These are phyloP conservation scores for Chalciporus chontae DNA, from an alignment of 768 basidiomycete genomes.

Conservation along the genomic window DNA sequence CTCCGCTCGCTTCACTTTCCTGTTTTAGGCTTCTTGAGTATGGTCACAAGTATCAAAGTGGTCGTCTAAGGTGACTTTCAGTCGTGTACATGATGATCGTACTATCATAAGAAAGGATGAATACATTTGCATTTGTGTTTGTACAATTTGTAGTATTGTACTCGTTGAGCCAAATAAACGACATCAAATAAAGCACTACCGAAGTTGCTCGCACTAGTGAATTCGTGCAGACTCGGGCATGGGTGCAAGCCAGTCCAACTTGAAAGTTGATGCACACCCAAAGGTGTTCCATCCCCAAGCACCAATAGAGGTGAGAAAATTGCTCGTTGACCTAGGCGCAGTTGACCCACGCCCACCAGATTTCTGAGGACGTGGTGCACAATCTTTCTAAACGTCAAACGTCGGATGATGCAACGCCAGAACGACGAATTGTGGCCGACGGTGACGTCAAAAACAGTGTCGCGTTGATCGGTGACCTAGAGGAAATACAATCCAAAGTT, in stretches of 20 bases:
- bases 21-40: conserved; percentile 44
- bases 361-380: conserved; percentile 81
- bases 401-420: no score
- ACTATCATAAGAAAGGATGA: no score
- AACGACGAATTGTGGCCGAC: no score
- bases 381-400: conserved; percentile 66
- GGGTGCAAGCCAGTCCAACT: conserved; percentile 67
- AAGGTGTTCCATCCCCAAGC: conserved; percentile 56
- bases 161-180: background rate
- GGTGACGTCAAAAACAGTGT: conserved; percentile 54
- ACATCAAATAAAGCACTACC: background rate
- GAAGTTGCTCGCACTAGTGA: background rate
- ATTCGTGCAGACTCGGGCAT: conserved; percentile 33
- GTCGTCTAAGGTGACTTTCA: conserved; percentile 7
- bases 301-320: conserved; percentile 46
- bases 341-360: conserved; percentile 41
- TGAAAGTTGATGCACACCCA: conserved; percentile 42
- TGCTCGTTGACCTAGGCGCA: background rate
- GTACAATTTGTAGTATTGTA: no score
- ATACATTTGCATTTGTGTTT: no score
- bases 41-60: conserved; percentile 45
- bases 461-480: conserved; percentile 68
- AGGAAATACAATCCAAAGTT: conserved; percentile 69
- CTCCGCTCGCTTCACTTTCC: conserved; percentile 2
- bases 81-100: no score